Evolutionary conservation across 306 rosid genomes (phyloP).

Genomic region (Styphnolobium japonicum): DNA sequence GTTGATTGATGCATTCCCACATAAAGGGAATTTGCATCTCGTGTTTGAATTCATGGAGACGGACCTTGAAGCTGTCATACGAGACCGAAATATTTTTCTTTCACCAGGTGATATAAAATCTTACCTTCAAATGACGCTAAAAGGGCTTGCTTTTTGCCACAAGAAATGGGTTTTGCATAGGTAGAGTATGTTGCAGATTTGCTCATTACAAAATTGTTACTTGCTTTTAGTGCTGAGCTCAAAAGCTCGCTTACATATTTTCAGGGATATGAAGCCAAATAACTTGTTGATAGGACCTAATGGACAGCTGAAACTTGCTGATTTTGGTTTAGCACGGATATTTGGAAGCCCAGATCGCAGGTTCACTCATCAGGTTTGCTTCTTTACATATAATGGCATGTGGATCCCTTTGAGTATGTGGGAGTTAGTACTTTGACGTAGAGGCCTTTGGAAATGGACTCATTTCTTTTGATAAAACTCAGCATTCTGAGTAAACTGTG

Average conservation of each 20-base stretch:
- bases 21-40: constrained; percentile 91
- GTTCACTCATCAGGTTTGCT: constrained; percentile 89
- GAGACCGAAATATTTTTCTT: constrained; percentile 84
- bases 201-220: background rate
- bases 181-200: constrained; percentile 33
- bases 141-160: constrained; percentile 91
- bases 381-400: constrained; percentile 17
- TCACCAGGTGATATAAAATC: constrained; percentile 90
- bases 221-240: constrained; percentile 26
- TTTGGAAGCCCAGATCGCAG: constrained; percentile 98
- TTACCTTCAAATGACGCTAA: constrained; percentile 87
- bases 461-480: constrained; percentile 13
- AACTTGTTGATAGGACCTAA: constrained; percentile 90
- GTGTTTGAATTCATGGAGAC: constrained; percentile 98
- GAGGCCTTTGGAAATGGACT: constrained; percentile 4
- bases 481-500: background rate
- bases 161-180: constrained; percentile 97
- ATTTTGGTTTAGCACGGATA: constrained; percentile 95
- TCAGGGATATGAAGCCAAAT: constrained; percentile 99
- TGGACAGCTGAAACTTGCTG: constrained; percentile 96
- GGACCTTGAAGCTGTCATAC: constrained; percentile 95
- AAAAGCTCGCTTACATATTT: constrained; percentile 19
- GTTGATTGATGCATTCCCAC: constrained; percentile 88
- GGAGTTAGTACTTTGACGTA: background rate
- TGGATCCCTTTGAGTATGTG: background rate